These are phyloP conservation scores for Paspalum vaginatum DNA, from an alignment of 176 grass and related monocot genomes.

Conservation along the genomic window DNA sequence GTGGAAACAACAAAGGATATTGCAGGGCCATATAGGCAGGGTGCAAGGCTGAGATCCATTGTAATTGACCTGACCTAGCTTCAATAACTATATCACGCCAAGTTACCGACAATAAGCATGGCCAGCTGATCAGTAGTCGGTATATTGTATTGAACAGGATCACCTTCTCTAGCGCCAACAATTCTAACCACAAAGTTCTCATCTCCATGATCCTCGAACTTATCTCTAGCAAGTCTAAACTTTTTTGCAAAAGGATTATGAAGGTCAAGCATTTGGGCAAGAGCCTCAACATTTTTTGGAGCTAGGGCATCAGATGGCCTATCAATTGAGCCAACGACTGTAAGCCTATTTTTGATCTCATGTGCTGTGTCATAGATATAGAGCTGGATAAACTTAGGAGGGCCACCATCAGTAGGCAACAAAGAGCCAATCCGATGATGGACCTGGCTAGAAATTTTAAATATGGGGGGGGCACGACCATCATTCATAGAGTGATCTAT, in stretches of 20 bases:
- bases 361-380: not conserved
- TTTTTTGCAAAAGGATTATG: not conserved
- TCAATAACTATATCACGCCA: no score
- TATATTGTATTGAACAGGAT: no score
- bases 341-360: not conserved
- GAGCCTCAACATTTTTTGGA: not conserved
- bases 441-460: not conserved
- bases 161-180: no score
- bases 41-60: no score
- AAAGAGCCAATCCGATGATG: not conserved
- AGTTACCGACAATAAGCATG: no score
- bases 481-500: not conserved
- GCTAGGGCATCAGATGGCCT: accelerated
- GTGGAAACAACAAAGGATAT: no score
- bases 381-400: not conserved
- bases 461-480: not conserved
- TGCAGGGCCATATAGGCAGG: no score
- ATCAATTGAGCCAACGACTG: not conserved
- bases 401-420: not conserved
- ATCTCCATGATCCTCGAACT: not conserved
- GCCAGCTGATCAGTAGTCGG: no score
- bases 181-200: not conserved
- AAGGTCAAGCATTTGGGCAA: not conserved
- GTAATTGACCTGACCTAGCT: no score
- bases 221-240: not conserved